Evolutionary conservation across 495 filamentous ascomycete genomes (phyloP).

Genomic region (Penicillium paradoxum): DNA sequence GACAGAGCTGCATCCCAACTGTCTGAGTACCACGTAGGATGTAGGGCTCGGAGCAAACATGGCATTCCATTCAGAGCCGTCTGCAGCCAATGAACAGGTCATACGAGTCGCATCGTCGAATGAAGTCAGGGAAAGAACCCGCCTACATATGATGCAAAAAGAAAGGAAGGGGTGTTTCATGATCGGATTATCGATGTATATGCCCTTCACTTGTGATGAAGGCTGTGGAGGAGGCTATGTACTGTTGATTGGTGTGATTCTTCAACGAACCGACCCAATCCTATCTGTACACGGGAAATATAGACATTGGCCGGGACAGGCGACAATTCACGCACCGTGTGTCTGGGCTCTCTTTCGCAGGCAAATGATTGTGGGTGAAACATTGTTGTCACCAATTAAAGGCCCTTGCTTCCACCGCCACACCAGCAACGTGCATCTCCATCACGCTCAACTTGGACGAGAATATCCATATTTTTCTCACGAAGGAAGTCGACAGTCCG

Average conservation of each 20-base stretch:
- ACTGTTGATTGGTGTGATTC: conserved; percentile 2
- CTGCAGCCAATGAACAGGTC: background rate
- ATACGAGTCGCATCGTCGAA: background rate
- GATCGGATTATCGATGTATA: background rate
- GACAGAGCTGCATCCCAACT: background rate
- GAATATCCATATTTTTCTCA: conserved; percentile 62
- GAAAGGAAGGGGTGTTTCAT: background rate
- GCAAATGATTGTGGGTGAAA: background rate
- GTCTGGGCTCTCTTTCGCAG: background rate
- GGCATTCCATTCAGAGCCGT: background rate
- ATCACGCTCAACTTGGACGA: conserved; percentile 72
- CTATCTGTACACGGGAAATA: conserved; percentile 9
- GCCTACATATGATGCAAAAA: conserved; percentile 1
- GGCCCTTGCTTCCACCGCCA: conserved; percentile 39
- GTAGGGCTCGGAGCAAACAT: background rate
- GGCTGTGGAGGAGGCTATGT: conserved; percentile 2
- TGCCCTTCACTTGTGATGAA: background rate
- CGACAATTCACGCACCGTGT: background rate
- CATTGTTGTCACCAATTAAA: conserved; percentile 9
- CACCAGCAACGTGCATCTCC: conserved; percentile 80
- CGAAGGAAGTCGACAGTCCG: conserved; percentile 54
- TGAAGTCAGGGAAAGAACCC: background rate
- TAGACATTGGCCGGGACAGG: background rate
- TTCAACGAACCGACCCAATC: conserved; percentile 4
- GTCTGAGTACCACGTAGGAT: background rate